Conservation (phyloP, 768 basidiomycete genomes). For the Russula virescens region DNA sequence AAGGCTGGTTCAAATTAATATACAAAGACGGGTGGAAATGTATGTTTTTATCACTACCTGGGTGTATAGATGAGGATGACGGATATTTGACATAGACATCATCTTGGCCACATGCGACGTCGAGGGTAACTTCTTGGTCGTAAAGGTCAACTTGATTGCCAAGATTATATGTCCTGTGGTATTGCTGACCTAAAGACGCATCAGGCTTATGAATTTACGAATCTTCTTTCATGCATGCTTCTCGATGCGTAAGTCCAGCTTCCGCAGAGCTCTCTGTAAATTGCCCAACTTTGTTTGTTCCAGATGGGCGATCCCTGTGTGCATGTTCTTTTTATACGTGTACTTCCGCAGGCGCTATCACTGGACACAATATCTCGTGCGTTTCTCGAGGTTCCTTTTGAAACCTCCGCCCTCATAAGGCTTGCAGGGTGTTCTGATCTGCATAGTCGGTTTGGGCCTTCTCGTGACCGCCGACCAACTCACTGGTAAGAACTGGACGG, state of each 20-base stretch:
- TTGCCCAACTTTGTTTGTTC: neutral
- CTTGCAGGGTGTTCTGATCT: constrained; percentile 62
- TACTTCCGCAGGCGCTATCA: constrained; percentile 78
- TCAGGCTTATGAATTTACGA: constrained; percentile 81
- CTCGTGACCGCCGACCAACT: constrained; percentile 75
- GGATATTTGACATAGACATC: constrained; percentile 45
- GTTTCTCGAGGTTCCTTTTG: constrained; percentile 25
- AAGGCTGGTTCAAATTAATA: constrained; percentile 75
- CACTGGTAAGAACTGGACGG: constrained; percentile 69
- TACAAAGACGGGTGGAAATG: constrained; percentile 83
- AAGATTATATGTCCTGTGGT: neutral
- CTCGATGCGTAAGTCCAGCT: constrained; percentile 62
- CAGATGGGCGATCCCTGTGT: constrained; percentile 87
- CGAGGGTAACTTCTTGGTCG: constrained; percentile 82
- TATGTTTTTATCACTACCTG: constrained; percentile 31
- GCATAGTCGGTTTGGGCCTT: constrained; percentile 68
- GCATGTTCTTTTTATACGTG: constrained; percentile 76
- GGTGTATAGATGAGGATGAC: neutral
- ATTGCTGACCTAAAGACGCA: neutral
- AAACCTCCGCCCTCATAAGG: neutral
- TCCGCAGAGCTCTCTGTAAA: neutral
- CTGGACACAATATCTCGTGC: constrained; percentile 75
- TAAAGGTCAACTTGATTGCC: constrained; percentile 44
- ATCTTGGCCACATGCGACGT: constrained; percentile 78
- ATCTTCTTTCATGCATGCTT: constrained; percentile 85